These are phyloP conservation scores for Fusarium paranaense DNA, from an alignment of 2,329 filamentous ascomycete genomes.

Conservation along the genomic window DNA sequence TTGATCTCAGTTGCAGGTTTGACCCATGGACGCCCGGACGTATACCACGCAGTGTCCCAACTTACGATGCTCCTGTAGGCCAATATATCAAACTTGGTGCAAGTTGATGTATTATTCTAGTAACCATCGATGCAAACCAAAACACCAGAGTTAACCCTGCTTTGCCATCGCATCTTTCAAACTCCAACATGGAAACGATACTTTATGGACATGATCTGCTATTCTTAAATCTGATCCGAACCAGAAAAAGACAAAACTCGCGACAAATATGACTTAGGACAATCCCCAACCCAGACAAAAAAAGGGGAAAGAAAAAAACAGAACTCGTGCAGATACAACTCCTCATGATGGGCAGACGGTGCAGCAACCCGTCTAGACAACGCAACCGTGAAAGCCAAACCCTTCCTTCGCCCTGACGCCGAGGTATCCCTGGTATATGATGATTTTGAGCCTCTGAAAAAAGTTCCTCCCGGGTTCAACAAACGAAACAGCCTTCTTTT, in stretches of 20 bases:
- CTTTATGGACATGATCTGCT: constrained; percentile 22
- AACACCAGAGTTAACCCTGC: neutral
- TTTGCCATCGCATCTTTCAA: neutral
- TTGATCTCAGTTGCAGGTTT: constrained; percentile 30
- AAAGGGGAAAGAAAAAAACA: constrained; percentile 10
- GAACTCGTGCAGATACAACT: constrained; percentile 25
- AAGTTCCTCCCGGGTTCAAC: constrained; percentile 25
- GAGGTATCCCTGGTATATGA: constrained; percentile 47
- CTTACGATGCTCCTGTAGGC: neutral
- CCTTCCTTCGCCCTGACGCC: constrained; percentile 42
- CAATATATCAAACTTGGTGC: neutral
- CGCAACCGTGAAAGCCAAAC: constrained; percentile 31
- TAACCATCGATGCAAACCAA: neutral
- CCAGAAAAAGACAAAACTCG: constrained; percentile 9
- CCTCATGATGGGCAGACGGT: constrained; percentile 32
- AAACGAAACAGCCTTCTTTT: constrained; percentile 23
- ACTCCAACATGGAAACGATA: neutral
- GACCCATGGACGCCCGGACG: neutral
- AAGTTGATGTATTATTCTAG: neutral
- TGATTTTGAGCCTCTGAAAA: constrained; percentile 38
- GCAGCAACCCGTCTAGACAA: constrained; percentile 25
- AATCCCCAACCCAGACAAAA: constrained; percentile 23
- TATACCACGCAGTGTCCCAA: neutral
- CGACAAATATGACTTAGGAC: constrained; percentile 13
- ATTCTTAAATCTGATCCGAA: constrained; percentile 6